Percentiles rank a stretch among this genome's conserved stretches.
These are phyloP conservation scores for Tricholoma terreum DNA, from an alignment of 768 basidiomycete species.

Conservation along the genomic window DNA sequence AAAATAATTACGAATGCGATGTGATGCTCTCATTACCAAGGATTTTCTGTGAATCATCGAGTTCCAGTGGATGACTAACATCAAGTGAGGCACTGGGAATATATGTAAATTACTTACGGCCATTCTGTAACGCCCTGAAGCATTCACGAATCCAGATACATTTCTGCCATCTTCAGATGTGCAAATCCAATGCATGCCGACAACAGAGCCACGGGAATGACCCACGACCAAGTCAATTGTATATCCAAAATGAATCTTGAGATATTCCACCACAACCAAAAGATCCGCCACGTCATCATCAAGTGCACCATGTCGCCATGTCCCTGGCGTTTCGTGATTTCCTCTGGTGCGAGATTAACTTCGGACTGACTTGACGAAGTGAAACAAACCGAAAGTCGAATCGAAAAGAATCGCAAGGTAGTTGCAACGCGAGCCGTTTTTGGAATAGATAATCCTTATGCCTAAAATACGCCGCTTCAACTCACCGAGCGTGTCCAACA, in stretches of 20 bases:
- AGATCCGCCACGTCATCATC: slow-evolving; percentile 65
- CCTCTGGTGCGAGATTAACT: slow-evolving; percentile 43
- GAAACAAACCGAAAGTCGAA: slow-evolving; percentile 80
- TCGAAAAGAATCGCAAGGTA: slow-evolving; percentile 79
- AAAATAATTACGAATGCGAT: slow-evolving; percentile 7
- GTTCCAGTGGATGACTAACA: too few relatives aligned
- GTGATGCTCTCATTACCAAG: slow-evolving; percentile 32
- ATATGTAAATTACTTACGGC: slow-evolving; percentile 43
- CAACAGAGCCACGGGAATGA: slow-evolving; percentile 77
- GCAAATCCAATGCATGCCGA: slow-evolving; percentile 66
- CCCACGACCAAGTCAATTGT: slow-evolving; percentile 66
- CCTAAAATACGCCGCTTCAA: slow-evolving; percentile 38
- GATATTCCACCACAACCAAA: slow-evolving; percentile 57
- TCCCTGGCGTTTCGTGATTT: slow-evolving; percentile 72
- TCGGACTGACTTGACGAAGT: neutral
- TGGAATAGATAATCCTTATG: slow-evolving; percentile 87
- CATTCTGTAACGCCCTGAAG: slow-evolving; percentile 79
- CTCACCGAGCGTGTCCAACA: slow-evolving; percentile 12
- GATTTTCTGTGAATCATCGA: slow-evolving; percentile 34
- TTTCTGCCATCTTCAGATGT: slow-evolving; percentile 53
- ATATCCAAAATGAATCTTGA: slow-evolving; percentile 61
- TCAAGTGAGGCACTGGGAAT: slow-evolving; percentile 3
- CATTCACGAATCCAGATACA: slow-evolving; percentile 67
- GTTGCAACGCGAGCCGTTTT: slow-evolving; percentile 58
- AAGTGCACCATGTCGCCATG: slow-evolving; percentile 59